Evolutionary conservation across 78 protist genomes (phyloP).

Genomic region (Emiliania huxleyi): DNA sequence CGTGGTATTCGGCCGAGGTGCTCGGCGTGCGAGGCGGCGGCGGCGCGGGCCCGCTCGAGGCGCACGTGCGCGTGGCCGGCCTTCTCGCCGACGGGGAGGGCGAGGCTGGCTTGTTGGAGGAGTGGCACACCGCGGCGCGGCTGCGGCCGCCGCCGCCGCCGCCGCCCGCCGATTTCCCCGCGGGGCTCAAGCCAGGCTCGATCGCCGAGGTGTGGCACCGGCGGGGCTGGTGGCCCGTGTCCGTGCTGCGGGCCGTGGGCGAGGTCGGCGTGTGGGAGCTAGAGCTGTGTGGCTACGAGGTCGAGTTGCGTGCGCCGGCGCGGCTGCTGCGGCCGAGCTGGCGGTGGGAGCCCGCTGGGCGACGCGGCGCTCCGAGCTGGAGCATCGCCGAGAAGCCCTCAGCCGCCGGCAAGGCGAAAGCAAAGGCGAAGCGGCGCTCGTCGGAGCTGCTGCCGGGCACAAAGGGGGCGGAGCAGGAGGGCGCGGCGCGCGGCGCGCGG

Average conservation of each 20-base stretch:
- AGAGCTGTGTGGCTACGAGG: no score
- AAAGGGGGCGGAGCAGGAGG: neutral
- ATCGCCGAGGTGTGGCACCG: neutral
- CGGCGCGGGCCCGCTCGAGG: neutral
- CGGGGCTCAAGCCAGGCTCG: neutral
- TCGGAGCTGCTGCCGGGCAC: neutral
- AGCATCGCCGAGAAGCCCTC: neutral
- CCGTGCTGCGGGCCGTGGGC: neutral
- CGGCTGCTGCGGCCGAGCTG: neutral
- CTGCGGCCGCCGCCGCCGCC: neutral
- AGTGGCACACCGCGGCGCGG: neutral
- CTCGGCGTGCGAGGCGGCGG: neutral
- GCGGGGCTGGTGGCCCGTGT: neutral
- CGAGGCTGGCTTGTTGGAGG: neutral
- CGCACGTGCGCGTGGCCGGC: neutral
- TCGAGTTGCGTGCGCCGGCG: neutral
- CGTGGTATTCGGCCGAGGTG: neutral
- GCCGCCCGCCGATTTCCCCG: neutral
- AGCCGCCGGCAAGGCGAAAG: neutral
- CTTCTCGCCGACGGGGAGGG: neutral
- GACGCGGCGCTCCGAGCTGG: neutral
- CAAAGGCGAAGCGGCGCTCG: neutral
- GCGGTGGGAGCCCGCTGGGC: neutral
- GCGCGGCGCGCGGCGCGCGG: neutral
- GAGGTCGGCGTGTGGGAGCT: neutral